phyloP scores from a whole-genome alignment of 2,329 filamentous ascomycete genomes.

The Zasmidium citrigriseum region DNA sequence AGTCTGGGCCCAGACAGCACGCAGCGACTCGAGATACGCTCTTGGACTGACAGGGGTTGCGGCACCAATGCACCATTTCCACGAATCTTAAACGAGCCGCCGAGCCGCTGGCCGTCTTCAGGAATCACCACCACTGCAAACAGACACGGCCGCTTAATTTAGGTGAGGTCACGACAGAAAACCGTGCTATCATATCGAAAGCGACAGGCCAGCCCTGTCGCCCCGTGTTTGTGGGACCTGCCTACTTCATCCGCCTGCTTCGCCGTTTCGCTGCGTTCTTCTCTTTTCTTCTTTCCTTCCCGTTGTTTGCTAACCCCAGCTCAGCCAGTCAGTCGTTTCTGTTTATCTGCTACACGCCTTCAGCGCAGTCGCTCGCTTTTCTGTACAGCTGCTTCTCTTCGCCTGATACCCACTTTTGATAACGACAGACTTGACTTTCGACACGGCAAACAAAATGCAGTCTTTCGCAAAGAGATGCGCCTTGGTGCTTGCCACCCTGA shows the following conservation, averaged over 20 bases:
- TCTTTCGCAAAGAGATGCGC: slow-evolving; percentile 10
- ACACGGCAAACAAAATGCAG: slow-evolving; percentile 1
- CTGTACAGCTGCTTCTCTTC: neutral
- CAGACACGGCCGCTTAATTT: neutral
- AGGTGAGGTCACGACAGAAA: slow-evolving; percentile 1
- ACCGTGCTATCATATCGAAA: slow-evolving; percentile 1
- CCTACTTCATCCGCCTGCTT: slow-evolving; percentile 3
- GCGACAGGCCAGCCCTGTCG: neutral
- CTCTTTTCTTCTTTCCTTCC: neutral
- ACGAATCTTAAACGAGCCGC: neutral
- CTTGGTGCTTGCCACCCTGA: slow-evolving; percentile 12
- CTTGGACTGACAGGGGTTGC: neutral
- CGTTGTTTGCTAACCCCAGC: neutral
- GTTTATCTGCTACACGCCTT: neutral
- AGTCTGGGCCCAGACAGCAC: neutral
- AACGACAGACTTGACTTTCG: neutral
- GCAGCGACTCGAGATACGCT: neutral
- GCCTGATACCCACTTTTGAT: slow-evolving; percentile 4
- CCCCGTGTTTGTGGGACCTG: neutral
- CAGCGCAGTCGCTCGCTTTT: slow-evolving; percentile 3
- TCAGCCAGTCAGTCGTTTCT: neutral
- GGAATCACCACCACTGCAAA: neutral
- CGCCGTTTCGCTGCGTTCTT: neutral
- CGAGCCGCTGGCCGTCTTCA: too few species aligned
- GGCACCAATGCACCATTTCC: neutral